These are phyloP conservation scores for Penicillium frequentans DNA, from an alignment of 2,329 filamentous ascomycete species.

Conservation along the genomic window DNA sequence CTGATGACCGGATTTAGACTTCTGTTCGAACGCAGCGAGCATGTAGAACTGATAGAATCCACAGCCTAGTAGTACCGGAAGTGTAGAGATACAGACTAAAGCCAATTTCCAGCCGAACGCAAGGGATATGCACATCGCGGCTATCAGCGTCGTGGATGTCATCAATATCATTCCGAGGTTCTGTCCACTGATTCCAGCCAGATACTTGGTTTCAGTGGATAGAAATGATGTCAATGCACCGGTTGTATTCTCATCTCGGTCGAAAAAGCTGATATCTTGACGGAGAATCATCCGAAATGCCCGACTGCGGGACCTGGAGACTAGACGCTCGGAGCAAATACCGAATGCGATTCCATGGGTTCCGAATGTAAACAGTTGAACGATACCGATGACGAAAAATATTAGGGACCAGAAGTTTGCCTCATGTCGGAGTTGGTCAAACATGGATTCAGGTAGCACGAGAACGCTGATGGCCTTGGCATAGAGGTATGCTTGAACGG, in stretches of 20 bases:
- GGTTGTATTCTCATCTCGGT: constrained; percentile 82
- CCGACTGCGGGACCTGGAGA: constrained; percentile 77
- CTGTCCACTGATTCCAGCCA: constrained; percentile 82
- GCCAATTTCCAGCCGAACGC: constrained; percentile 85
- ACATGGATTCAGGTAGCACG: constrained; percentile 56
- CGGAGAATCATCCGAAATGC: constrained; percentile 87
- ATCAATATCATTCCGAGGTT: constrained; percentile 85
- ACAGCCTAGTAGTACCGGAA: constrained; percentile 74
- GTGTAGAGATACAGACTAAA: constrained; percentile 74
- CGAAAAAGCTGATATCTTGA: constrained; percentile 91
- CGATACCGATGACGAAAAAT: constrained; percentile 80
- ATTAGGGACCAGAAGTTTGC: constrained; percentile 85
- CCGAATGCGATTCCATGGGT: constrained; percentile 75
- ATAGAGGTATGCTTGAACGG: constrained; percentile 76
- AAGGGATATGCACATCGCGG: constrained; percentile 69
- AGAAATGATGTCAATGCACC: constrained; percentile 87
- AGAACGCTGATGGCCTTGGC: constrained; percentile 80
- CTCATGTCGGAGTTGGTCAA: constrained; percentile 62
- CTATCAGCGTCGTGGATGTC: constrained; percentile 75
- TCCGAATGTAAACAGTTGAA: constrained; percentile 68
- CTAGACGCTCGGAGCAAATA: constrained; percentile 79
- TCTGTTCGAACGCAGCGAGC: constrained; percentile 73
- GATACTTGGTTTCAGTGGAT: constrained; percentile 83
- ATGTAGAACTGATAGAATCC: constrained; percentile 89
- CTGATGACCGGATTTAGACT: constrained; percentile 77